Base-by-base conservation (phyloP, 1,284 basidiomycete species). In the Porphyrellus sp. region DNA sequence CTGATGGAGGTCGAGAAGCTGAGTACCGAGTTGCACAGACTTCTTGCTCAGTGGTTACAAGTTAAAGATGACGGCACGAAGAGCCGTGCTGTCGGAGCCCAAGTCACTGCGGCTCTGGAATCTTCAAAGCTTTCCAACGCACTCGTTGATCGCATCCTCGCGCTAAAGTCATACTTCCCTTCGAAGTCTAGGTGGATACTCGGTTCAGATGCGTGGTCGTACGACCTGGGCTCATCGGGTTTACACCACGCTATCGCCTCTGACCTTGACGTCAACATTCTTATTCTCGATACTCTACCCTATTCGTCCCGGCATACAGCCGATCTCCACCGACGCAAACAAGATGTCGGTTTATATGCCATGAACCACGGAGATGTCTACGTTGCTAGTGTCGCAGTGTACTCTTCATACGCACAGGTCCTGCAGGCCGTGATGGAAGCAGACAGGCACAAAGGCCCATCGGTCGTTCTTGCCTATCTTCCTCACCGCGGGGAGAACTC, bases 301-400 rank as follows among this genome's bases (percentile, higher is more conserved):
- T 97, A 96, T 75, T 83, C 89, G 8, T 71, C 82, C 38, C 85
- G 91, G 46, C 84, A 86, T 59, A 74, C 79, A 20, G 79, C 74
- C 28, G 89, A 93, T 58, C 85, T 85, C 8, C 76, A 80, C 56
- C 80, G 86, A 51, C 79, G 92, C 55, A 96, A 95, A 74, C 93
- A 93, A 66, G 94, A 98, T 71, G 87, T 94, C 41, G 94, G 93
- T 1, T 76, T 98, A 44, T 99, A 99, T 68, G 97, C 96, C 13
- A 96, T 99, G 91, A 98, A 97, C 74, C 92, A 98, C 70, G 96
- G 96, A 16, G 89, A 94, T 66, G 92, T 94, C 53, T 99, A 93
- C 69, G 96, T 98, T 51, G 94, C 94, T 11, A 93, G 91, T 64
- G 85, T 97, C 35, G 97, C 97, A 7, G 87, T 98, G 51, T 98